Conservation (phyloP, 2,329 filamentous ascomycete species). For the Stromatinia cepivora region DNA sequence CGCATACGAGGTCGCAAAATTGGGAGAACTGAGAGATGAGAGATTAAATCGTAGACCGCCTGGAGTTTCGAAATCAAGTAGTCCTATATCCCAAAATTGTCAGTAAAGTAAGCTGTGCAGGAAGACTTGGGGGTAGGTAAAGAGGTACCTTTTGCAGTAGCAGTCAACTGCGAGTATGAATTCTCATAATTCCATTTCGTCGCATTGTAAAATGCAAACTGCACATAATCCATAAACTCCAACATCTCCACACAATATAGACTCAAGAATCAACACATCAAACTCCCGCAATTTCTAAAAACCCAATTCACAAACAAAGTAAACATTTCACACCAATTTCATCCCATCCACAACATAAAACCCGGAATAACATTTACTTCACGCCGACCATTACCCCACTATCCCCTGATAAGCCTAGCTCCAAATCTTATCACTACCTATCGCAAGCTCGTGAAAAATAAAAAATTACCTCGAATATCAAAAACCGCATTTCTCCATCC, state of each 20-base stretch:
- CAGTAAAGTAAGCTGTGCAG: slow-evolving; percentile 28
- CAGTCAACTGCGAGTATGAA: slow-evolving; percentile 83
- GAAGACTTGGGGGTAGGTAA: slow-evolving; percentile 28
- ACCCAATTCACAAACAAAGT: slow-evolving; percentile 3
- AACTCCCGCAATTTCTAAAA: not conserved
- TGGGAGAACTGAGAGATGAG: slow-evolving; percentile 86
- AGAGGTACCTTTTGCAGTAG: slow-evolving; percentile 69
- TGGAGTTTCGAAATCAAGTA: slow-evolving; percentile 87
- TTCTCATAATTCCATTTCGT: slow-evolving; percentile 91
- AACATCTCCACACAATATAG: slow-evolving; percentile 60
- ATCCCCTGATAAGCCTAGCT: slow-evolving; percentile 25
- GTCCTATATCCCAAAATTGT: slow-evolving; percentile 51
- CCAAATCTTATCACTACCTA: slow-evolving; percentile 27
- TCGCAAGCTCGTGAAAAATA: slow-evolving; percentile 27
- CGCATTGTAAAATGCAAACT: slow-evolving; percentile 82
- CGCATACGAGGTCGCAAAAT: slow-evolving; percentile 93
- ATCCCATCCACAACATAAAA: slow-evolving; percentile 5
- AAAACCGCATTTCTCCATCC: slow-evolving; percentile 18
- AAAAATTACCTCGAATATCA: slow-evolving; percentile 27
- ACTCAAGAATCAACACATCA: slow-evolving; percentile 10
- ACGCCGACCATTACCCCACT: slow-evolving; percentile 14
- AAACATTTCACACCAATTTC: not conserved
- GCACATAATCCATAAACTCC: slow-evolving; percentile 97
- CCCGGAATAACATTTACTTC: slow-evolving; percentile 18
- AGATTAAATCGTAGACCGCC: slow-evolving; percentile 81